Conservation (phyloP, 1,284 basidiomycete genomes). For the Cronartium ribicola region DNA sequence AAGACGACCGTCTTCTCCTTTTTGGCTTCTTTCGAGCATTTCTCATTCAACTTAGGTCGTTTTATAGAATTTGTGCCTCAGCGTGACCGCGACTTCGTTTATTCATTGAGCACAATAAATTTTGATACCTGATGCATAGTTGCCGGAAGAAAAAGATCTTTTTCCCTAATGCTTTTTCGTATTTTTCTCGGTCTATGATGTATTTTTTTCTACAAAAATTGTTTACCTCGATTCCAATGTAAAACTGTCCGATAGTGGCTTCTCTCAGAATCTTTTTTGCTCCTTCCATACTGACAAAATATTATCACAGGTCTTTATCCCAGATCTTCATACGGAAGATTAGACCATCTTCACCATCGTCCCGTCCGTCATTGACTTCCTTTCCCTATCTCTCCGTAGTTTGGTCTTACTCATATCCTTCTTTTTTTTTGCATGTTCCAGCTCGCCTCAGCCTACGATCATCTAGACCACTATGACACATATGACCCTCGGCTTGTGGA, state of each 20-base stretch:
- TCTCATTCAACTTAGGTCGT: too few relatives aligned
- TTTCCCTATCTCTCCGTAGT: not conserved
- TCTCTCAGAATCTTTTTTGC: not conserved
- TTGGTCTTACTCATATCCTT: not conserved
- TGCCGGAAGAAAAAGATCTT: too few relatives aligned
- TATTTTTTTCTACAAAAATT: too few relatives aligned
- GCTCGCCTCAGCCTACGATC: not conserved
- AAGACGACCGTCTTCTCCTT: too few relatives aligned
- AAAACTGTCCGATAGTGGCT: not conserved
- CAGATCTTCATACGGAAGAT: not conserved
- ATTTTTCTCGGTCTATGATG: too few relatives aligned
- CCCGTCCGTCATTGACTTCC: not conserved
- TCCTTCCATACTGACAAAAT: not conserved
- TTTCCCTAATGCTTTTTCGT: too few relatives aligned
- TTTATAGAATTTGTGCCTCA: too few relatives aligned
- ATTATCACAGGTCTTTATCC: not conserved
- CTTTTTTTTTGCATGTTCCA: not conserved
- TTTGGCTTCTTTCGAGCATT: too few relatives aligned
- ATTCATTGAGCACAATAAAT: too few relatives aligned
- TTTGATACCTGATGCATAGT: too few relatives aligned
- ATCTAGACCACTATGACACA: conserved; percentile 4
- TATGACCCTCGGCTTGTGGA: conserved; percentile 15
- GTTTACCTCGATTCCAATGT: too few relatives aligned
- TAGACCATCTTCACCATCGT: not conserved
- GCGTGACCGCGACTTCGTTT: too few relatives aligned